Conservation (phyloP, 1,284 basidiomycete species). For the Stygiomarasmius scandens region DNA sequence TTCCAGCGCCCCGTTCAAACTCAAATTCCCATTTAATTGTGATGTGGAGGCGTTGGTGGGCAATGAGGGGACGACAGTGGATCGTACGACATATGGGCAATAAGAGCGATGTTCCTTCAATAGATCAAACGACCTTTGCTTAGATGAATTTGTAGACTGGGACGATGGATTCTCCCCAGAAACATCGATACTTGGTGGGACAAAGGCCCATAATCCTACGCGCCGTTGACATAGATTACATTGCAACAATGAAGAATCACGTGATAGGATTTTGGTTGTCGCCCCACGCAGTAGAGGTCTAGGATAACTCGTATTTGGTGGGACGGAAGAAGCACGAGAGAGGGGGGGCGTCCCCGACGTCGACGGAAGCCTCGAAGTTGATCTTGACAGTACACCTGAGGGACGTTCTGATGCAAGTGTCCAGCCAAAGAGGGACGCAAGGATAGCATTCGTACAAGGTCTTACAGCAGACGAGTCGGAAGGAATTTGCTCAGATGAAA, state of each 20-base stretch:
- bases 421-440: conserved; percentile 75
- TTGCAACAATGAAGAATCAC: conserved; percentile 57
- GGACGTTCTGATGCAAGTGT: conserved; percentile 47
- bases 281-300: conserved; percentile 18
- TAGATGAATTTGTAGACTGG: conserved; percentile 15
- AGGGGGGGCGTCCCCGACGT: conserved; percentile 41
- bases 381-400: conserved; percentile 41
- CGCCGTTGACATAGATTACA: conserved; percentile 75
- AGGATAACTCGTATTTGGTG: conserved; percentile 24
- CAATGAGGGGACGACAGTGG: conserved; percentile 58
- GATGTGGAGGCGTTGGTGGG: conserved; percentile 32
- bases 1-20: conserved; percentile 45
- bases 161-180: conserved; percentile 12
- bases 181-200: conserved; percentile 26
- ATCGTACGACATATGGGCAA: conserved; percentile 77
- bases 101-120: conserved; percentile 80
- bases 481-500: conserved; percentile 17
- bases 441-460: conserved; percentile 57
- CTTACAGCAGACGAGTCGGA: conserved; percentile 23
- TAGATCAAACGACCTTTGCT: conserved; percentile 61
- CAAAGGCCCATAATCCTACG: conserved; percentile 76
- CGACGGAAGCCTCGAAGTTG: conserved; percentile 41
- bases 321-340: conserved; percentile 51
- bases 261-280: conserved; percentile 25
- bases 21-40: conserved; percentile 29